Percentiles rank a stretch among this genome's conserved stretches.
Evolutionary conservation across 2,329 filamentous ascomycete species (phyloP).

Genomic region (Ophiostoma australiae): DNA sequence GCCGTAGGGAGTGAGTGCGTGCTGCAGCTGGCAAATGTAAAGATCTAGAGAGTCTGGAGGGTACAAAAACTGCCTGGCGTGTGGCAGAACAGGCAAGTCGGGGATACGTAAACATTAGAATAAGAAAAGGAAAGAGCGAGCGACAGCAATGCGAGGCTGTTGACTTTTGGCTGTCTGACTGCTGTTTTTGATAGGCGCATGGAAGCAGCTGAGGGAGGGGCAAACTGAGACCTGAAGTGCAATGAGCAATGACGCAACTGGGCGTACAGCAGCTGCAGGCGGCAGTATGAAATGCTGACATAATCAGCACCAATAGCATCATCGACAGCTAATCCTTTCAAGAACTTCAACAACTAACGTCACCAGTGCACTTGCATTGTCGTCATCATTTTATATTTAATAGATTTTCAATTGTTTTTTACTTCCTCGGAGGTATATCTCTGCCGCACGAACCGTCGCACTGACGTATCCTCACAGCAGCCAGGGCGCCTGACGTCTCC

Average conservation of each 20-base stretch:
- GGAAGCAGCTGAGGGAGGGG: slow-evolving; percentile 20
- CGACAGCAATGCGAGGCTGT: not conserved
- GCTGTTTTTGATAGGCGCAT: not conserved
- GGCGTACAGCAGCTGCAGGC: not conserved
- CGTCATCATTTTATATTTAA: not conserved
- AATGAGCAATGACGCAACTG: slow-evolving; percentile 25
- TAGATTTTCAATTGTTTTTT: not conserved
- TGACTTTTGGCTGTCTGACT: not conserved
- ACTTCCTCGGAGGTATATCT: not conserved
- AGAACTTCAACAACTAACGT: not conserved
- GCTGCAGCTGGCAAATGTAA: not conserved
- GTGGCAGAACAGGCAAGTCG: slow-evolving; percentile 16
- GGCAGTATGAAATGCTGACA: not conserved
- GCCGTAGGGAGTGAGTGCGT: no score
- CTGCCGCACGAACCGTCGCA: not conserved
- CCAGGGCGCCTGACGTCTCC: not conserved
- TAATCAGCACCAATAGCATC: not conserved
- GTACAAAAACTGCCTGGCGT: slow-evolving; percentile 10
- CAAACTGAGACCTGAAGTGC: slow-evolving; percentile 17
- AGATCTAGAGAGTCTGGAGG: not conserved
- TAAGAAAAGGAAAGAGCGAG: slow-evolving; percentile 8
- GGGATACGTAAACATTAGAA: slow-evolving; percentile 13
- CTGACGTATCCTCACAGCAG: not conserved
- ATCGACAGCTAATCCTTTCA: not conserved
- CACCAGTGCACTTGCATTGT: not conserved